Base-by-base conservation (phyloP, 1,284 basidiomycete genomes). In the Amylostereum areolatum region DNA sequence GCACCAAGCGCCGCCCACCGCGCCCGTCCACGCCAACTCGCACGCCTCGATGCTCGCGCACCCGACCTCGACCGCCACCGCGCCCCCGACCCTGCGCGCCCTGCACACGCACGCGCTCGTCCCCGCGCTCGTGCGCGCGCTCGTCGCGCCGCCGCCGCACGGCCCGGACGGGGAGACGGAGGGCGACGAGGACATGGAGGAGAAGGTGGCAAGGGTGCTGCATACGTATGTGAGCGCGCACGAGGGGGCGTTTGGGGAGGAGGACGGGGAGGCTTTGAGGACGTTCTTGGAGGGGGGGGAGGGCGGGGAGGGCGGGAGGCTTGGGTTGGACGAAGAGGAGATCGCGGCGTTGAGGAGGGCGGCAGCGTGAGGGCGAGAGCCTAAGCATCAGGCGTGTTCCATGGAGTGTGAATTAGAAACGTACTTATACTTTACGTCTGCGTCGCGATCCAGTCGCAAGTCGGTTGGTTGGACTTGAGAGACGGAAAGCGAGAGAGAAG, bases 171-270 rank as follows among this genome's bases (percentile, higher is more conserved):
- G 87, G 5, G 86, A 89, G 57, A 64, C 68, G 31, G 80, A 80
- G 25, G 71, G 71, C 5, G 94, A 97, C 64, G 60, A 70, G 3
- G 90, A 95, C 59, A 89, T 87, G 52, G 82, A 87, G 61, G 92
- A 95, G 67, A 93, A 93, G 63, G 72, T 85, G 0, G 61, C 2
- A 47, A 83, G 83, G 51, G 57, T 83, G 27, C 62, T 86, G 46
- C 66, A 78, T 52, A 84, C 80, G 1, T 86, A 81, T 59, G 60
- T 70, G 2, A 68, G 74, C 2, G 57, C 59, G 11, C 79, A 78
- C 46, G 51, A 64, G 2, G 74, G 72, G 8, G 50, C 58, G 28
- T 63, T 86, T 28, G 67, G 69, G 0, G 62, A 55, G 9, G 51
- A 52, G n/a, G 73, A 83, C 57, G 80, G 72, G 59, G 49, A 59